phyloP scores from a whole-genome alignment of 2,329 filamentous ascomycete genomes.

The Xylariomycetidae sp. region DNA sequence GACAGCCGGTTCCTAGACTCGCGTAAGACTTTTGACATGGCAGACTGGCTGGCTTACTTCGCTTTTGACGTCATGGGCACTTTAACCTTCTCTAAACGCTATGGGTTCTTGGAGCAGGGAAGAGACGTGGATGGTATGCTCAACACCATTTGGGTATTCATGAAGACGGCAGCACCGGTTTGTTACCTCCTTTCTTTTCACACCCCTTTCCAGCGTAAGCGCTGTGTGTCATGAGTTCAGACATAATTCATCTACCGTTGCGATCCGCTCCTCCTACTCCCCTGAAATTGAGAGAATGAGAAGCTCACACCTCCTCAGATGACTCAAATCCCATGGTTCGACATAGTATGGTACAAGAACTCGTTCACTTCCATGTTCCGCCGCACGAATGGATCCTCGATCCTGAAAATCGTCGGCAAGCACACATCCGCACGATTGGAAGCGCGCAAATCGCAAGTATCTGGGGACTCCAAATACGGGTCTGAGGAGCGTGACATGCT shows the following conservation, averaged over 20 bases:
- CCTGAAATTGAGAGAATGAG: background rate
- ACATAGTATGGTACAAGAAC: conserved; percentile 18
- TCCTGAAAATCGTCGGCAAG: conserved; percentile 4
- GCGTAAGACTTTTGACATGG: conserved; percentile 13
- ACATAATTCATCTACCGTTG: too few species aligned
- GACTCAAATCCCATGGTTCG: conserved; percentile 24
- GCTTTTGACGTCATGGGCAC: conserved; percentile 30
- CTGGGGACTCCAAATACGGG: too few species aligned
- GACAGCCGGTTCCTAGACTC: conserved; percentile 7
- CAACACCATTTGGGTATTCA: conserved; percentile 15
- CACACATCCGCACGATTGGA: conserved; percentile 4
- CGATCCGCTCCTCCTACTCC: too few species aligned
- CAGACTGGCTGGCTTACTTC: conserved; percentile 26
- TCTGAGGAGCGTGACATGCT: conserved; percentile 4
- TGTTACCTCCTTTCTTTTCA: conserved; percentile 3
- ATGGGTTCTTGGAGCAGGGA: conserved; percentile 25
- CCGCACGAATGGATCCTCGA: conserved; percentile 3
- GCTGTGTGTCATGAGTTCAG: too few species aligned
- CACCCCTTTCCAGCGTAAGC: too few species aligned
- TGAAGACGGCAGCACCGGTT: conserved; percentile 18
- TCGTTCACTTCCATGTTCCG: conserved; percentile 5
- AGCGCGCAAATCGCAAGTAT: too few species aligned
- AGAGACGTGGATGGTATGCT: conserved; percentile 23
- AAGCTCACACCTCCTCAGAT: conserved; percentile 10
- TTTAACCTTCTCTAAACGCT: conserved; percentile 24